Conservation (phyloP, 331 rosid species). For the Acacia concinna region DNA sequence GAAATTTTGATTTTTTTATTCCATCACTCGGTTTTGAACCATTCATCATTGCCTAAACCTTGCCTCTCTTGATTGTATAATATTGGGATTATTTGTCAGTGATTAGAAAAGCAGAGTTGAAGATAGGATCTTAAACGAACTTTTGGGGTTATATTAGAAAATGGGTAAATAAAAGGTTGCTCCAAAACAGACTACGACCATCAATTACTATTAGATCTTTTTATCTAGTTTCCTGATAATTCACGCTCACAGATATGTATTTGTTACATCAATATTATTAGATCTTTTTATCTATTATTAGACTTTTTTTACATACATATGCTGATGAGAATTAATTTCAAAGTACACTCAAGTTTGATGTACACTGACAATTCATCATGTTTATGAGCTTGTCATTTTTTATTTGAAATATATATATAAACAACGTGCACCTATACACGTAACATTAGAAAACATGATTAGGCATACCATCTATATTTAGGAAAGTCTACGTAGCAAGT, state of each 20-base stretch:
- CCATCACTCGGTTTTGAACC: neutral
- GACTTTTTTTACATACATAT: neutral
- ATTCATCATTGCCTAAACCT: neutral
- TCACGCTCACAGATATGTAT: neutral
- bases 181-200: neutral
- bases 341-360: constrained; percentile 4
- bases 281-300: no score
- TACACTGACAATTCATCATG: constrained; percentile 1
- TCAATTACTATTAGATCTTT: neutral
- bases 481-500: neutral
- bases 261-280: no score
- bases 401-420: constrained; percentile 3
- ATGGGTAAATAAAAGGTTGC: neutral
- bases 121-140: neutral
- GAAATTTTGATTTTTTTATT: neutral
- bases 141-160: neutral
- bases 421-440: neutral
- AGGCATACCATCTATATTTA: neutral
- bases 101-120: neutral
- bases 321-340: constrained; percentile 13
- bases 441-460: neutral
- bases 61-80: neutral
- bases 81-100: neutral
- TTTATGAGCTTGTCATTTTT: constrained; percentile 14
- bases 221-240: neutral